These are phyloP conservation scores for Penicillium oxalicum DNA, from an alignment of 2,329 filamentous ascomycete species.

Conservation along the genomic window DNA sequence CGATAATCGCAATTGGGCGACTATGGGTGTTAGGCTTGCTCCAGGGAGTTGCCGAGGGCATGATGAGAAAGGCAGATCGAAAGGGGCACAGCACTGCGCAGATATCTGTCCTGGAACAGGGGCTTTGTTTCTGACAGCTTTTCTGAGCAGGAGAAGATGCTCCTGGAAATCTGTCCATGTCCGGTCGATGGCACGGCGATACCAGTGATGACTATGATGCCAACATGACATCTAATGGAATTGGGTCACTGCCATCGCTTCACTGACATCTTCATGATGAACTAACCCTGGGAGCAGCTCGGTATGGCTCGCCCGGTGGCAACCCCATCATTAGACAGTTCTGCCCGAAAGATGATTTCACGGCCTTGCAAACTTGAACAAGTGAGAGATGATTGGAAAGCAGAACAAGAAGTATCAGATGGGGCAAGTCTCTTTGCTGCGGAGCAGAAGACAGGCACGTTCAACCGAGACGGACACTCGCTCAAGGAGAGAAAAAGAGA, in stretches of 20 bases:
- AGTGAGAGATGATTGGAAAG: too few relatives aligned
- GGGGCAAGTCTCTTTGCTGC: too few relatives aligned
- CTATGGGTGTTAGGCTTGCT: slow-evolving; percentile 14
- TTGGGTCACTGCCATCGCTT: neutral
- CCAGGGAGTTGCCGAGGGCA: slow-evolving; percentile 14
- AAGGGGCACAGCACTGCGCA: too few relatives aligned
- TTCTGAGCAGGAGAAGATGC: neutral
- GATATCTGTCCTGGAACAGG: too few relatives aligned
- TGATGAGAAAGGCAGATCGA: slow-evolving; percentile 4
- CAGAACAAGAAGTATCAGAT: too few relatives aligned
- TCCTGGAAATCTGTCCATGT: neutral
- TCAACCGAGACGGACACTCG: too few relatives aligned
- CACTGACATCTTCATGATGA: slow-evolving; percentile 5
- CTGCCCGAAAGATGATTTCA: too few relatives aligned
- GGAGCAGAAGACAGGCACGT: too few relatives aligned
- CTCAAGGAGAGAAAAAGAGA: too few relatives aligned
- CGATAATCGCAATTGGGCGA: slow-evolving; percentile 19
- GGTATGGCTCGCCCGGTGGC: slow-evolving; percentile 1
- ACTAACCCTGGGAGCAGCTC: slow-evolving; percentile 7
- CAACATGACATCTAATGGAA: slow-evolving; percentile 5
- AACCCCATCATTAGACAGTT: neutral
- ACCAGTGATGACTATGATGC: slow-evolving; percentile 1
- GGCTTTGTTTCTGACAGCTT: neutral
- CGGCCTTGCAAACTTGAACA: too few relatives aligned
- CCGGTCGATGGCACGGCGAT: too few relatives aligned